Percentiles rank a stretch among this genome's conserved stretches.
Conservation (phyloP, 768 basidiomycete species). For the Tulasnella sp. region DNA sequence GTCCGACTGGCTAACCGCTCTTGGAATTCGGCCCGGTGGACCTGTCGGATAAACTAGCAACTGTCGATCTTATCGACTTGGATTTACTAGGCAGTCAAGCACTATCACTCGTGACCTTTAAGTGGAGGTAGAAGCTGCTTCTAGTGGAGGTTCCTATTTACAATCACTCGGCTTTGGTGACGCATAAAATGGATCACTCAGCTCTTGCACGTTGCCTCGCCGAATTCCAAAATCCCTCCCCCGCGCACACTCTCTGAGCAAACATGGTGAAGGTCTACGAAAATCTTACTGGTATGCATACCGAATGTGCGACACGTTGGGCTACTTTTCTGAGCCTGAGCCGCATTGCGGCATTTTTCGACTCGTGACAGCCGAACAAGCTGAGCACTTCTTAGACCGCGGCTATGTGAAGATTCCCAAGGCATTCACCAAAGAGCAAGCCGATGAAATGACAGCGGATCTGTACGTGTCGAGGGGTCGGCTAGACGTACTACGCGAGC, state of each 20-base stretch:
- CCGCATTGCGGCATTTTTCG: neutral
- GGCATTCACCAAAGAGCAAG: conserved; percentile 58
- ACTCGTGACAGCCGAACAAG: conserved; percentile 45
- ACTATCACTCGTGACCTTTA: neutral
- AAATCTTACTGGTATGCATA: conserved; percentile 1
- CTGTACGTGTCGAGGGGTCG: conserved; percentile 47
- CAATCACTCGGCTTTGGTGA: neutral
- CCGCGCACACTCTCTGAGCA: neutral
- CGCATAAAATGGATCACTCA: neutral
- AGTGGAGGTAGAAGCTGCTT: neutral
- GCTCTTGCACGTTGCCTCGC: neutral
- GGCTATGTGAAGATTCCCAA: conserved; percentile 58
- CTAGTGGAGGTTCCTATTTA: neutral
- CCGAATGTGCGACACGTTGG: neutral
- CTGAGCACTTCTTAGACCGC: conserved; percentile 58
- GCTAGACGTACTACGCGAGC: conserved; percentile 14
- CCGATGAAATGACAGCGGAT: conserved; percentile 54
- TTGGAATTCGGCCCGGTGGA: neutral
- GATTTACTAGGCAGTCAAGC: neutral
- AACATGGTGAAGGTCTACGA: conserved; percentile 1
- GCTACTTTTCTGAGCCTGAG: neutral
- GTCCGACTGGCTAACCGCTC: neutral
- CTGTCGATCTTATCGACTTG: neutral
- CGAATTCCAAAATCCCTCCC: neutral
- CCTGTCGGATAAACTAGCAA: neutral